phyloP scores from a whole-genome alignment of 495 filamentous ascomycete genomes.

The Xylaria flabelliformis region DNA sequence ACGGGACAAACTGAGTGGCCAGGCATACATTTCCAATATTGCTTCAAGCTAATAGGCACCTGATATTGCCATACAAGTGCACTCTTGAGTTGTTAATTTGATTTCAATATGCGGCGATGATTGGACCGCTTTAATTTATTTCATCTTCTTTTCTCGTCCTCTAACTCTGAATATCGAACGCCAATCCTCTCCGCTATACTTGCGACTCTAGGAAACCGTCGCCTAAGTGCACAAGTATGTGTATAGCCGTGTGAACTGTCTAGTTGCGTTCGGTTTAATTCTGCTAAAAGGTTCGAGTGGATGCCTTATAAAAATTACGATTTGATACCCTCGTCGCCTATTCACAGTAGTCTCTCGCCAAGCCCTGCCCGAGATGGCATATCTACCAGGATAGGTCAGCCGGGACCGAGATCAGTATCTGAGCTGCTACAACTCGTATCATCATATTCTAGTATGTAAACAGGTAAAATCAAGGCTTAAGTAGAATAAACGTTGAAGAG shows the following conservation, averaged over 20 bases:
- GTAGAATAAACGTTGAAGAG: background rate
- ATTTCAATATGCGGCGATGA: background rate
- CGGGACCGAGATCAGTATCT: background rate
- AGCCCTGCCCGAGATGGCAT: constrained; percentile 6
- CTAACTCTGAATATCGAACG: background rate
- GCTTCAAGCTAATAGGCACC: background rate
- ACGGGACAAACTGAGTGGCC: no score
- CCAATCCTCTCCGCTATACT: background rate
- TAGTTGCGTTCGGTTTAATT: background rate
- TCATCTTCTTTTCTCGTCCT: background rate
- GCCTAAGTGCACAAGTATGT: background rate
- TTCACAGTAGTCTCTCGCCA: background rate
- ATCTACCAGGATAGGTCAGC: background rate
- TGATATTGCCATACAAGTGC: background rate
- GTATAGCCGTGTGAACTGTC: background rate
- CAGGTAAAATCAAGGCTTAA: background rate
- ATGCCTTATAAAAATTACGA: background rate
- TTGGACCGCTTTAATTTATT: background rate
- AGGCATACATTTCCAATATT: background rate
- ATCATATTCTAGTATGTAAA: background rate
- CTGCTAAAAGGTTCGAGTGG: background rate
- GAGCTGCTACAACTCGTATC: background rate
- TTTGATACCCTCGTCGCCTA: background rate
- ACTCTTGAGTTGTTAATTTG: background rate
- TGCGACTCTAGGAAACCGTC: background rate